Percentiles rank a stretch among this genome's conserved stretches.
phyloP scores from a whole-genome alignment of 345 rosid genomes.

The Eucalyptus fibrosa region DNA sequence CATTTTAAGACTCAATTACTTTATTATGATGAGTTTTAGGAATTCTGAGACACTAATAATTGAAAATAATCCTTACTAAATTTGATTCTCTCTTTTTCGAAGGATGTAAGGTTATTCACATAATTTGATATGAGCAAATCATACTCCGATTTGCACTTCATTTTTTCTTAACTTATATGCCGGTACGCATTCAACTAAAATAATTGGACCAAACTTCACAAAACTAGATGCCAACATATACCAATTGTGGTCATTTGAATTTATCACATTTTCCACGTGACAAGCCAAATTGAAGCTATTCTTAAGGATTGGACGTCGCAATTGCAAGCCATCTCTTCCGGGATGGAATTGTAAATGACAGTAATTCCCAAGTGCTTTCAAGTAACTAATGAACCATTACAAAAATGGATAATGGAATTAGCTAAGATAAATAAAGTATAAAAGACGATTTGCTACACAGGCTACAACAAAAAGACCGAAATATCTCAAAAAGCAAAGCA shows the following conservation, averaged over 20 bases:
- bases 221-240: not conserved
- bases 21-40: not conserved
- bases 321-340: too few species aligned
- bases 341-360: not conserved
- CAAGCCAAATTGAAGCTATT: too few species aligned
- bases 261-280: not conserved
- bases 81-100: too few species aligned
- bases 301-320: not conserved
- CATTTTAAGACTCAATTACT: not conserved
- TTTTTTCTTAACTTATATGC: too few species aligned
- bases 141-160: not conserved
- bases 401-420: not conserved
- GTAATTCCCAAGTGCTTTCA: not conserved
- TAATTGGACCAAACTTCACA: not conserved
- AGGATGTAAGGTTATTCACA: not conserved
- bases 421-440: not conserved
- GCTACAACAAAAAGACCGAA: not conserved
- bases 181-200: not conserved
- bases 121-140: too few species aligned
- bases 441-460: not conserved
- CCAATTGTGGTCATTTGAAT: not conserved
- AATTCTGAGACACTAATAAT: fast-evolving
- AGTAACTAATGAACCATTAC: not conserved
- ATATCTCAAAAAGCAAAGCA: too few species aligned
- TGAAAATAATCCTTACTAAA: not conserved